phyloP scores from a whole-genome alignment of 2,329 filamentous ascomycete species.

The Aspergillus bombycis region DNA sequence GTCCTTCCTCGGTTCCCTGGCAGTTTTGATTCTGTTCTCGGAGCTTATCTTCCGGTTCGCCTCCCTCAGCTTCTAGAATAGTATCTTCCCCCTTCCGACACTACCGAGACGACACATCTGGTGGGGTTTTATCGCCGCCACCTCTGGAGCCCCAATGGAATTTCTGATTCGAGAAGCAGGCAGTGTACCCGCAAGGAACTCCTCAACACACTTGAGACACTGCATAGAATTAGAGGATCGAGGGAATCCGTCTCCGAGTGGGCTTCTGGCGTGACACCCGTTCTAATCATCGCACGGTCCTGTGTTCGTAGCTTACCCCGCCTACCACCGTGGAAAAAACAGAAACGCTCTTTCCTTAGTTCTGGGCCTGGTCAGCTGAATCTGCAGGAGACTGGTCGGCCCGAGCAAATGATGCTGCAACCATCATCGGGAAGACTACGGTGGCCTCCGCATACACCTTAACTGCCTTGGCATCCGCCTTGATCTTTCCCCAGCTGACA shows the following conservation, averaged over 20 bases:
- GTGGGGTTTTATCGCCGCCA: not conserved
- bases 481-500: constrained; percentile 98
- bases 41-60: constrained; percentile 13
- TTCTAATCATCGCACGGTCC: not conserved
- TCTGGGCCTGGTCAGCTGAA: constrained; percentile 11
- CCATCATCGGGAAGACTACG: constrained; percentile 68
- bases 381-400: constrained; percentile 20
- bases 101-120: not conserved
- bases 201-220: not conserved
- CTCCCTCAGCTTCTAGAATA: constrained; percentile 10
- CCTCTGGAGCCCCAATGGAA: not conserved
- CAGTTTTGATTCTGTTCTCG: not conserved
- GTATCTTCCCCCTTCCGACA: not conserved
- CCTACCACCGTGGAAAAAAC: not conserved
- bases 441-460: constrained; percentile 80
- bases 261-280: not conserved
- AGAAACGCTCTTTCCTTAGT: constrained; percentile 10
- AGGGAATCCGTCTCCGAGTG: not conserved
- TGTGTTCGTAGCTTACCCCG: not conserved
- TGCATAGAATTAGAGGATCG: not conserved
- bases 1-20: not conserved
- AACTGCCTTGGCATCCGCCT: constrained; percentile 80
- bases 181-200: not conserved
- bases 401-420: constrained; percentile 67
- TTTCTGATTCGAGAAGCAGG: not conserved